phyloP scores from a whole-genome alignment of 2,329 filamentous ascomycete genomes.

The Cladophialophora immunda region DNA sequence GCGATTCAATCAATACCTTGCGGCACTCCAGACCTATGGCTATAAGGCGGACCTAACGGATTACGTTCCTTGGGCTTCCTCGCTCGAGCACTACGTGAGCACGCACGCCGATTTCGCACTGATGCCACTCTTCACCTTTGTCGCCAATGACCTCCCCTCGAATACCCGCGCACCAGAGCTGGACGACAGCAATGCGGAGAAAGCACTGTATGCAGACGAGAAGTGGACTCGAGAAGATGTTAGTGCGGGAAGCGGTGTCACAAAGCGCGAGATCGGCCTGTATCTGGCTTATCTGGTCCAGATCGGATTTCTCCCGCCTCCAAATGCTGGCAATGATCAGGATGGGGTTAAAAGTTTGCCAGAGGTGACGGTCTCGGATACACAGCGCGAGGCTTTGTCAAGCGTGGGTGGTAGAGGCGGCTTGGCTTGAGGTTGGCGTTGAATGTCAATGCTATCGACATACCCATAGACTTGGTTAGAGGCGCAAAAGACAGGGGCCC shows the following conservation, averaged over 20 bases:
- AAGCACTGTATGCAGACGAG: slow-evolving; percentile 70
- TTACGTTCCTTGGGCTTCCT: slow-evolving; percentile 74
- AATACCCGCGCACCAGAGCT: slow-evolving; percentile 77
- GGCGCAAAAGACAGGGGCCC: not conserved
- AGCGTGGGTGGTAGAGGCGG: slow-evolving; percentile 63
- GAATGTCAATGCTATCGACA: not conserved
- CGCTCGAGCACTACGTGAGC: slow-evolving; percentile 73
- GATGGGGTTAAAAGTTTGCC: slow-evolving; percentile 52
- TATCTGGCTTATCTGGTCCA: slow-evolving; percentile 71
- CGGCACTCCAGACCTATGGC: slow-evolving; percentile 74
- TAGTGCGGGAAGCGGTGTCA: slow-evolving; percentile 65
- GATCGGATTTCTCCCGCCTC: slow-evolving; percentile 68
- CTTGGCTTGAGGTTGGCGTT: slow-evolving; percentile 17
- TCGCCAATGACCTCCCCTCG: slow-evolving; percentile 72
- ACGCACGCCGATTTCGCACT: slow-evolving; percentile 71
- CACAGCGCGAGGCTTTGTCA: slow-evolving; percentile 59
- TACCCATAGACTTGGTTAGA: not conserved
- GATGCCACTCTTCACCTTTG: slow-evolving; percentile 78
- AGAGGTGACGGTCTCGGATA: slow-evolving; percentile 53
- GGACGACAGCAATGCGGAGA: slow-evolving; percentile 74
- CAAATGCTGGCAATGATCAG: slow-evolving; percentile 39
- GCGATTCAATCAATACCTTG: slow-evolving; percentile 80
- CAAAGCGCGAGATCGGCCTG: slow-evolving; percentile 67
- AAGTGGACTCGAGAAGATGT: slow-evolving; percentile 67
- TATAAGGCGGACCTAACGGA: slow-evolving; percentile 72